phyloP scores from a whole-genome alignment of 257 asterid genomes.

The Nicotiana sylvestris region DNA sequence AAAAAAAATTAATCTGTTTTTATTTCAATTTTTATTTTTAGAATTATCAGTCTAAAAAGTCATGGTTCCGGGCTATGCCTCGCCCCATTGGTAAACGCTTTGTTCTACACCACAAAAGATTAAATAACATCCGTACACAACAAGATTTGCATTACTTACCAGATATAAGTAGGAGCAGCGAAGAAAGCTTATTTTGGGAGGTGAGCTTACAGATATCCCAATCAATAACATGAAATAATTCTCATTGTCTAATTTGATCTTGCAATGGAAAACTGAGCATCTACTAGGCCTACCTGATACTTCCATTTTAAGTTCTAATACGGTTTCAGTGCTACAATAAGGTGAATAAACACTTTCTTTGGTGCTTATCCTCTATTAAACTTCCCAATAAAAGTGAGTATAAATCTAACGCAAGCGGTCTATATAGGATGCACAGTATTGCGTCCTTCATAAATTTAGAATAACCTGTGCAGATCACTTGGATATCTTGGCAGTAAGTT shows the following conservation, averaged over 20 bases:
- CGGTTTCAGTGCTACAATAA: not conserved
- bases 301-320: not conserved
- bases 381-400: not conserved
- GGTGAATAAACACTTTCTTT: not conserved
- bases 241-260: not conserved
- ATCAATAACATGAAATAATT: not conserved
- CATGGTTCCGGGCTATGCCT: not conserved
- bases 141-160: not conserved
- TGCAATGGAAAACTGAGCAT: not conserved
- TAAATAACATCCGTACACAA: not conserved
- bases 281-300: not conserved
- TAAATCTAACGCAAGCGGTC: not conserved
- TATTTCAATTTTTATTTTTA: not conserved
- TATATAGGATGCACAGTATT: not conserved
- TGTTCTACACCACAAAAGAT: not conserved
- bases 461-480: constrained; percentile 29
- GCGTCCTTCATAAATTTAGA: not conserved
- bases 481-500: constrained; percentile 87
- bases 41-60: not conserved
- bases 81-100: not conserved
- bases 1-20: not conserved
- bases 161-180: not conserved
- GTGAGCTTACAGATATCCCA: not conserved
- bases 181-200: not conserved
- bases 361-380: not conserved